Evolutionary conservation across 225 moss, liverwort and hornwort species (phyloP).

Genomic region (Polytrichum commune): DNA sequence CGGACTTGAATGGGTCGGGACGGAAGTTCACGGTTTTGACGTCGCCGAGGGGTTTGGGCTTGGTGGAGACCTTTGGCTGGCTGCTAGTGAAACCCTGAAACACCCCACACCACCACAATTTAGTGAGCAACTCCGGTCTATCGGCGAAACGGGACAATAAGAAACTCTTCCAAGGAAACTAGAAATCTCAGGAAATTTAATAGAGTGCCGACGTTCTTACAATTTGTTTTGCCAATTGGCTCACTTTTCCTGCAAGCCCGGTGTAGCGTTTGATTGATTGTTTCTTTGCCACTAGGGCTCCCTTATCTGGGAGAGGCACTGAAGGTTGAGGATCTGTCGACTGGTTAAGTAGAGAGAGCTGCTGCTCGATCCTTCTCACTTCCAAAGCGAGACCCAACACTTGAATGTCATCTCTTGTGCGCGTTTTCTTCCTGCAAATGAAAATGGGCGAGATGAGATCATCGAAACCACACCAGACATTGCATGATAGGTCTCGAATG

Average conservation of each 20-base stretch:
- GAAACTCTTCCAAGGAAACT: neutral
- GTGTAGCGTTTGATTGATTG: conserved; percentile 21
- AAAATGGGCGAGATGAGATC: neutral
- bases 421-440: conserved; percentile 20
- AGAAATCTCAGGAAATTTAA: neutral
- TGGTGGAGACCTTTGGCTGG: conserved; percentile 11
- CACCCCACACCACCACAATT: neutral
- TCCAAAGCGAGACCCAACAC: conserved; percentile 43
- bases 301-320: conserved; percentile 15
- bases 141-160: neutral
- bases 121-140: neutral
- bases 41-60: conserved; percentile 17
- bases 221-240: conserved; percentile 38
- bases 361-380: conserved; percentile 43
- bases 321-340: conserved; percentile 20
- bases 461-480: no score
- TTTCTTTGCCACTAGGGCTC: conserved; percentile 6
- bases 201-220: conserved; percentile 15
- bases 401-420: conserved; percentile 40
- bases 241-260: conserved; percentile 41
- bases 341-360: conserved; percentile 28
- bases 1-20: conserved; percentile 8
- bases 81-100: conserved; percentile 36
- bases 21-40: conserved; percentile 8
- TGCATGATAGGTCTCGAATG: no score